Conservation (phyloP, 2,329 filamentous ascomycete genomes). For the Trichoderma brevicompactum region DNA sequence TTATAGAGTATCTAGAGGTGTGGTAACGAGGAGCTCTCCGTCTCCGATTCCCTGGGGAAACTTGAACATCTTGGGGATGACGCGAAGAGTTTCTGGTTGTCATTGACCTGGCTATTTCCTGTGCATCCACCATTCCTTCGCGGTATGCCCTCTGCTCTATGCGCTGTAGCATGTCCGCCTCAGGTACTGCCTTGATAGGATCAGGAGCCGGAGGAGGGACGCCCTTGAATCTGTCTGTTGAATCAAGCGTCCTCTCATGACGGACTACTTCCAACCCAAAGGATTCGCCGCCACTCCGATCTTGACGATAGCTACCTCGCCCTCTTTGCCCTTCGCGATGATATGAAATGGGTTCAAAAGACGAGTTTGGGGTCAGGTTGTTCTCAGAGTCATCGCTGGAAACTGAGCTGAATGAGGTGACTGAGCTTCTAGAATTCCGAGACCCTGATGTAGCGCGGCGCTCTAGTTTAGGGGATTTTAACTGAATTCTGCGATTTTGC, state of each 20-base stretch:
- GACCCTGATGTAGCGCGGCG: conserved; percentile 9
- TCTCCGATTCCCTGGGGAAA: not conserved
- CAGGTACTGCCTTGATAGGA: conserved; percentile 1
- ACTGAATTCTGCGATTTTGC: not conserved
- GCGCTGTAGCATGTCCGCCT: not conserved
- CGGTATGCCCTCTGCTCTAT: not conserved
- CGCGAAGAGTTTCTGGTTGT: not conserved
- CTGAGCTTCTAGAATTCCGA: not conserved
- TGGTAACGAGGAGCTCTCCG: not conserved
- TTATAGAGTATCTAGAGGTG: not conserved
- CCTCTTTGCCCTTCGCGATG: not conserved
- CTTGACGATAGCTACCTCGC: conserved; percentile 1
- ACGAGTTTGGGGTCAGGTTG: not conserved
- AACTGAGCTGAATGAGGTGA: not conserved
- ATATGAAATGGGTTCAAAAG: not conserved
- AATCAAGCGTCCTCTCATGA: not conserved
- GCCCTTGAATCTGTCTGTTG: not conserved
- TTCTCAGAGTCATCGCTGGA: not conserved
- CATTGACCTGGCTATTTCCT: not conserved
- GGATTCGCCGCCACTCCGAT: not conserved
- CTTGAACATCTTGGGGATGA: not conserved
- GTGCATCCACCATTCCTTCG: not conserved
- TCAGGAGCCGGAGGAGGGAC: conserved; percentile 18
- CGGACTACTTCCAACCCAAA: conserved; percentile 1
- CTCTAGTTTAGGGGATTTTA: not conserved